phyloP scores from a whole-genome alignment of 257 asterid species.

The Verbena officinalis region DNA sequence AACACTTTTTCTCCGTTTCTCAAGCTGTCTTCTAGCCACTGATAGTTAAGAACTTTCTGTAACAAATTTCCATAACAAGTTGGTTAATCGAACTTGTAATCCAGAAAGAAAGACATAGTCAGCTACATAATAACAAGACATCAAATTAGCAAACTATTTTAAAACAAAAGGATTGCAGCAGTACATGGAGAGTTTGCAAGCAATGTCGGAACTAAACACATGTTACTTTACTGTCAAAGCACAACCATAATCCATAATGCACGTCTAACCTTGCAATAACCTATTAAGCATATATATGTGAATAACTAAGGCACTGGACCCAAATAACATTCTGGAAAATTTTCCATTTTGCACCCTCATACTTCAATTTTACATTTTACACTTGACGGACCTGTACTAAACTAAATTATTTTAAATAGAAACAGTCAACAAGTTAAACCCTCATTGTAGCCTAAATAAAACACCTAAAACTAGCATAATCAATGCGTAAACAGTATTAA shows the following conservation, averaged over 20 bases:
- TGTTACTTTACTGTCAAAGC: slow-evolving; percentile 10
- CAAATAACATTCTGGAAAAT: slow-evolving; percentile 1
- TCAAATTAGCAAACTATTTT: slow-evolving; percentile 14
- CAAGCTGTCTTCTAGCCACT: slow-evolving; percentile 91
- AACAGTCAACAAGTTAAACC: neutral
- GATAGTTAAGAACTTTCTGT: slow-evolving; percentile 72
- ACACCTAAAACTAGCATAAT: neutral
- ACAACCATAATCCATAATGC: neutral
- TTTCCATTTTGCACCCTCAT: neutral
- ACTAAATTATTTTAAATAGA: too few relatives aligned
- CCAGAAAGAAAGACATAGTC: slow-evolving; percentile 5
- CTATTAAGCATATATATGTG: neutral
- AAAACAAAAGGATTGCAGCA: neutral
- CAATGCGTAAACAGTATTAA: neutral
- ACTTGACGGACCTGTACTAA: too few relatives aligned
- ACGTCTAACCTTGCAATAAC: neutral
- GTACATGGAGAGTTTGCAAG: neutral
- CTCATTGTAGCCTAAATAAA: neutral
- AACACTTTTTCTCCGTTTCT: slow-evolving; percentile 63
- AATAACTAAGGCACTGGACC: neutral
- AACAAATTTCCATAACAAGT: slow-evolving; percentile 27
- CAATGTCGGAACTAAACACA: neutral
- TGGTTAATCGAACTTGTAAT: neutral
- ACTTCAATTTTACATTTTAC: too few relatives aligned
- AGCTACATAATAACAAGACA: neutral